Evolutionary conservation across 495 filamentous ascomycete genomes (phyloP).

Genomic region (Cladorrhinum samala): DNA sequence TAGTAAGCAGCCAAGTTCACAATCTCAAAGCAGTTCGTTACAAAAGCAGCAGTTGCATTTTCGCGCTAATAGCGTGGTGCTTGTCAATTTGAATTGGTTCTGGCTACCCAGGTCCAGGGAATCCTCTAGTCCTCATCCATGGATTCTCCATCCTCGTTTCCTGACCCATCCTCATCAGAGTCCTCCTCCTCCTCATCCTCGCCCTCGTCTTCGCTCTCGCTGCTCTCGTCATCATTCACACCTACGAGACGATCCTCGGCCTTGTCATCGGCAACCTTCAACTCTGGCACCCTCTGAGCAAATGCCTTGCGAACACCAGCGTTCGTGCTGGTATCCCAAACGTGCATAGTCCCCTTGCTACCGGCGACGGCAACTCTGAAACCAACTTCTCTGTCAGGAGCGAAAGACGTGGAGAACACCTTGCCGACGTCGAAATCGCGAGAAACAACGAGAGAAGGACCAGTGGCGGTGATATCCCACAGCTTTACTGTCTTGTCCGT

Average conservation of each 20-base stretch:
- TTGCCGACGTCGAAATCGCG: slow-evolving; percentile 89
- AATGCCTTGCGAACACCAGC: slow-evolving; percentile 82
- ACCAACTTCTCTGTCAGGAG: slow-evolving; percentile 79
- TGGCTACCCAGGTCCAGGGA: no score
- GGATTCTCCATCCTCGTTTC: slow-evolving; percentile 70
- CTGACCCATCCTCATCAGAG: slow-evolving; percentile 52
- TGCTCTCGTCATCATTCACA: slow-evolving; percentile 56
- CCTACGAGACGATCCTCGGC: slow-evolving; percentile 73
- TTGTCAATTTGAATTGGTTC: no score
- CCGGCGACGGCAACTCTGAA: slow-evolving; percentile 91
- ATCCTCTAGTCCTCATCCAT: slow-evolving; percentile 85
- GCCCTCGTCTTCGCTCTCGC: slow-evolving; percentile 52
- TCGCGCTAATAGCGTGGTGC: no score
- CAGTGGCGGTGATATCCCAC: slow-evolving; percentile 79
- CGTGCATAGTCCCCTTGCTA: slow-evolving; percentile 85
- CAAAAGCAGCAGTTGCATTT: no score
- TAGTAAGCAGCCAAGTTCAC: no score
- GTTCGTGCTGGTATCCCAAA: slow-evolving; percentile 98
- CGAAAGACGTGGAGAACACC: slow-evolving; percentile 86
- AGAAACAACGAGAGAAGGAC: slow-evolving; percentile 82
- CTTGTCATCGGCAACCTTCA: slow-evolving; percentile 42
- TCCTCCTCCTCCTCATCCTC: slow-evolving; percentile 49
- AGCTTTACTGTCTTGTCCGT: slow-evolving; percentile 92
- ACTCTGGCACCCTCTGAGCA: slow-evolving; percentile 56
- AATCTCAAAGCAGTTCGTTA: no score